phyloP scores from a whole-genome alignment of 1,284 basidiomycete genomes.

The Moesziomyces sp. region DNA sequence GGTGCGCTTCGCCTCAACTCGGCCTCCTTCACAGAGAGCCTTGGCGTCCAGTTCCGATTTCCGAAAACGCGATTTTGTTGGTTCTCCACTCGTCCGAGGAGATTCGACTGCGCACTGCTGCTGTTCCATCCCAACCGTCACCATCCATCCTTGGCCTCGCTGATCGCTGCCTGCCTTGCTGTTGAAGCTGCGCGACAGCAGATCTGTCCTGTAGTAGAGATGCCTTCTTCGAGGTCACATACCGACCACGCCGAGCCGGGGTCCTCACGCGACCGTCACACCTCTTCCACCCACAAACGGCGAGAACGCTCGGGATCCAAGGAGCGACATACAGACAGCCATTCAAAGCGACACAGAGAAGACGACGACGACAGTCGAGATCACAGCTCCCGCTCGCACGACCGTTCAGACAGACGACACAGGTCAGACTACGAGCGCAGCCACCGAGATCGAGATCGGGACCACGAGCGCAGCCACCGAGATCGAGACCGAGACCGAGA shows the following conservation, averaged over 20 bases:
- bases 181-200: no score
- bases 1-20: no score
- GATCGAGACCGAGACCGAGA: constrained; percentile 13
- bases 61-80: constrained; percentile 5
- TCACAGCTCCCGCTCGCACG: constrained; percentile 19
- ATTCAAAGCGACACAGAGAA: constrained; percentile 29
- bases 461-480: constrained; percentile 23
- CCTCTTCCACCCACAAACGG: constrained; percentile 21
- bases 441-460: constrained; percentile 5
- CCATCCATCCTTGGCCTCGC: neutral
- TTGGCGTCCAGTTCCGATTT: no score
- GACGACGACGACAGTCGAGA: constrained; percentile 15
- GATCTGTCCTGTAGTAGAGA: neutral
- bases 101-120: constrained; percentile 4
- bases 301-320: constrained; percentile 21
- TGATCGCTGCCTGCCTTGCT: no score
- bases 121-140: neutral
- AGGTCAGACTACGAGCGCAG: constrained; percentile 21
- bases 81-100: neutral
- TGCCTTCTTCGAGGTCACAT: constrained; percentile 28
- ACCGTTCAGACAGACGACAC: constrained; percentile 13
- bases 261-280: constrained; percentile 21
- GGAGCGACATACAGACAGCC: constrained; percentile 14
- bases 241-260: constrained; percentile 14
- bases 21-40: no score